Evolutionary conservation across 1,139 yeast genomes (phyloP).

Genomic region (Sugiyamaella grinbergsii): DNA sequence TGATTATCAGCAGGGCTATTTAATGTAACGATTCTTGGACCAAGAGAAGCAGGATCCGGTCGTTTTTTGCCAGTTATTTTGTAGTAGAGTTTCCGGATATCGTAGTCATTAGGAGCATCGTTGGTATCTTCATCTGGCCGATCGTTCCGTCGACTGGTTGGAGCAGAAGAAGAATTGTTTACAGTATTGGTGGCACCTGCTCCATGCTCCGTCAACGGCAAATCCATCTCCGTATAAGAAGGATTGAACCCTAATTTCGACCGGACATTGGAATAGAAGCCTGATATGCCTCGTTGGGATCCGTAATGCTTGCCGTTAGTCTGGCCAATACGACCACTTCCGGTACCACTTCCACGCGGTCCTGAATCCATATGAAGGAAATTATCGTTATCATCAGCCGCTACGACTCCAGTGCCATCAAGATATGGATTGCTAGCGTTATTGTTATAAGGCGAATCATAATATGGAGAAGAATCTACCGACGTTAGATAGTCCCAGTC

Average conservation of each 20-base stretch:
- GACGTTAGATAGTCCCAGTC: slow-evolving; percentile 22
- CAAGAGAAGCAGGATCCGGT: slow-evolving; percentile 41
- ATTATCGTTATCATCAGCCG: slow-evolving; percentile 27
- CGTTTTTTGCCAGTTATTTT: slow-evolving; percentile 47
- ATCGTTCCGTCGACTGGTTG: slow-evolving; percentile 2
- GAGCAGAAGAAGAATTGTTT: slow-evolving; percentile 25
- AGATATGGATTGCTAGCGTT: slow-evolving; percentile 25
- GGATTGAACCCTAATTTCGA: slow-evolving; percentile 38
- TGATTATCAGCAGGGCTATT: slow-evolving; percentile 60
- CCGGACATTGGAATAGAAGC: slow-evolving; percentile 37
- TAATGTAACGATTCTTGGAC: slow-evolving; percentile 71
- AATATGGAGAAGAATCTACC: slow-evolving; percentile 23
- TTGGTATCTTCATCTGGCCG: slow-evolving; percentile 21
- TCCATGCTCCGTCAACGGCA: slow-evolving; percentile 39
- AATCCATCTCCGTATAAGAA: slow-evolving; percentile 41
- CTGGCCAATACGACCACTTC: slow-evolving; percentile 9
- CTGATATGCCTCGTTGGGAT: slow-evolving; percentile 32
- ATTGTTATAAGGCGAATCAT: slow-evolving; percentile 16
- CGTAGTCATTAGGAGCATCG: slow-evolving; percentile 48
- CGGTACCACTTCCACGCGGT: slow-evolving; percentile 11
- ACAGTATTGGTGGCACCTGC: slow-evolving; percentile 20
- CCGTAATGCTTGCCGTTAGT: slow-evolving; percentile 19
- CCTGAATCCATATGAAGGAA: slow-evolving; percentile 10
- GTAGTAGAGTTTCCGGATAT: slow-evolving; percentile 58
- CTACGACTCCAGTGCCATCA: slow-evolving; percentile 33